phyloP scores from a whole-genome alignment of 2,329 filamentous ascomycete species.

The Trichoderma sp. region DNA sequence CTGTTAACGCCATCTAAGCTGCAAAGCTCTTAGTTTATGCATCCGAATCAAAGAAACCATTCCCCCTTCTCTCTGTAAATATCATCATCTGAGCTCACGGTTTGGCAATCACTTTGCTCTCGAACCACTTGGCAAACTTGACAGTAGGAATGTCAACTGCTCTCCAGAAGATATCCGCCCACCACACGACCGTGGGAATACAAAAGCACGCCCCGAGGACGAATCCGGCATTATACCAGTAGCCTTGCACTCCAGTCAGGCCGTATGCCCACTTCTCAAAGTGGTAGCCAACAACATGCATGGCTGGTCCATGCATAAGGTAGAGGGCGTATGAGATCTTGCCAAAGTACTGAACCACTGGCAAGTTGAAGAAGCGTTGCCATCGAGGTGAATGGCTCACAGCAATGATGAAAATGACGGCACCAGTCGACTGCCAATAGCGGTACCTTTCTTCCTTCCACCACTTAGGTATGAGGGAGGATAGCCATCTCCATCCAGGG shows the following conservation, averaged over 20 bases:
- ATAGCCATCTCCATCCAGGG: slow-evolving; percentile 54
- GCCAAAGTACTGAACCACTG: slow-evolving; percentile 58
- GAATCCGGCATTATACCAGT: slow-evolving; percentile 49
- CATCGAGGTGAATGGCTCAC: slow-evolving; percentile 49
- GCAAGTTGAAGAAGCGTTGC: slow-evolving; percentile 53
- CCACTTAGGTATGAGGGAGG: slow-evolving; percentile 50
- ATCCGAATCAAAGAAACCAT: neutral
- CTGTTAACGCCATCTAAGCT: slow-evolving; percentile 17
- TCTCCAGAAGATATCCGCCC: slow-evolving; percentile 58
- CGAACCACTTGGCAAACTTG: slow-evolving; percentile 57
- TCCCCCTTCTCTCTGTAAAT: neutral
- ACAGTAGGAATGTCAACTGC: slow-evolving; percentile 58
- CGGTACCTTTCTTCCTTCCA: slow-evolving; percentile 52
- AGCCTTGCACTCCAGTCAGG: slow-evolving; percentile 49
- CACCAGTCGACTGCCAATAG: slow-evolving; percentile 58
- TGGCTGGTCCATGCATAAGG: slow-evolving; percentile 59
- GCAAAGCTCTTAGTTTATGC: neutral
- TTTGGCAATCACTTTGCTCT: slow-evolving; percentile 44
- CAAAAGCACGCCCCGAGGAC: slow-evolving; percentile 48
- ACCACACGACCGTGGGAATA: slow-evolving; percentile 55
- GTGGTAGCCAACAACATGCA: slow-evolving; percentile 55
- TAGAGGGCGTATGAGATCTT: slow-evolving; percentile 63
- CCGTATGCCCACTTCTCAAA: slow-evolving; percentile 51
- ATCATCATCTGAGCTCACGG: slow-evolving; percentile 21
- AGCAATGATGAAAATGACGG: slow-evolving; percentile 53